Evolutionary conservation across 2,329 filamentous ascomycete species (phyloP).

Genomic region (Ascochyta viciae-villosae): DNA sequence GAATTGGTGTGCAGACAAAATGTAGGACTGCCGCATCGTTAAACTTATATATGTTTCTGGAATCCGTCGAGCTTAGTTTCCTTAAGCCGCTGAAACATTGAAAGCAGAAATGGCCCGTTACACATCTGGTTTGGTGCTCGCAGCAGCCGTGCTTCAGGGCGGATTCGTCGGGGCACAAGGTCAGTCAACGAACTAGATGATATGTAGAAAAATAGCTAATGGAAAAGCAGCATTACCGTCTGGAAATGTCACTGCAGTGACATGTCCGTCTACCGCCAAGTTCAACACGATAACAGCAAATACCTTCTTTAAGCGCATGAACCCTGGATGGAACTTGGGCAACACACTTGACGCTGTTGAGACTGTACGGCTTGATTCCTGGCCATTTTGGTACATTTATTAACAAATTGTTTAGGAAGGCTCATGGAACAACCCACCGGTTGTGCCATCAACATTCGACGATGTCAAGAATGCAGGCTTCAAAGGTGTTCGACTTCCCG

Average conservation of each 20-base stretch:
- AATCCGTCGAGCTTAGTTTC: background rate
- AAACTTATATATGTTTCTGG: constrained; percentile 2
- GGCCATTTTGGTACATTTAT: too few species aligned
- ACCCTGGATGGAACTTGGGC: constrained; percentile 67
- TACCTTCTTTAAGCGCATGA: constrained; percentile 57
- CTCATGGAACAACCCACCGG: constrained; percentile 65
- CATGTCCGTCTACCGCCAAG: constrained; percentile 49
- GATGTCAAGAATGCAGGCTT: constrained; percentile 62
- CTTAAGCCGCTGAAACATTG: background rate
- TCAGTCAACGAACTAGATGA: background rate
- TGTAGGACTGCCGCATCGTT: background rate
- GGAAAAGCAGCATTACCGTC: constrained; percentile 2
- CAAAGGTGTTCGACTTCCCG: constrained; percentile 65
- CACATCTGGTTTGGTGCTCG: constrained; percentile 12
- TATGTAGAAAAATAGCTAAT: background rate
- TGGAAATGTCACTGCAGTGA: constrained; percentile 28
- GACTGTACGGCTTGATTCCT: background rate
- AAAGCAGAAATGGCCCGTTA: constrained; percentile 5
- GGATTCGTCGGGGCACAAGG: constrained; percentile 23
- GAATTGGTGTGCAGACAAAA: background rate
- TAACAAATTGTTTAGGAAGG: constrained; percentile 52
- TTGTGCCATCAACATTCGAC: constrained; percentile 59
- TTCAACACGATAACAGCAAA: constrained; percentile 57
- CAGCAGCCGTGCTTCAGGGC: constrained; percentile 25
- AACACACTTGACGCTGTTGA: constrained; percentile 66